Conservation (phyloP, 164 flowering plant species). For the Tetracentron sinense region DNA sequence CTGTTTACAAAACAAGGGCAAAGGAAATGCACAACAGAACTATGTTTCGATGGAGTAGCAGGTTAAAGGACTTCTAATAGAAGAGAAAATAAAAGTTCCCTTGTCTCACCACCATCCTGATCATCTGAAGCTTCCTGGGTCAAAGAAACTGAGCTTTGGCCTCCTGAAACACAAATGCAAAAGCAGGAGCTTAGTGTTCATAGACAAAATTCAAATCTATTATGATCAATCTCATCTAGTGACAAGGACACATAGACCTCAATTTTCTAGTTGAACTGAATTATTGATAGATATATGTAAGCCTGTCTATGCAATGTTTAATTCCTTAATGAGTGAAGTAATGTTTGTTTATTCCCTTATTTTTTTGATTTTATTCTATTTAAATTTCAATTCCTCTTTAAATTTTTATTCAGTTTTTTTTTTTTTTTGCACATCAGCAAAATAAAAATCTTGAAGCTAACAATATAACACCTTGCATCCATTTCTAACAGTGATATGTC, state of each 20-base stretch:
- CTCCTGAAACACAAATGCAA: conserved; percentile 34
- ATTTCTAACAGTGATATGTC: neutral
- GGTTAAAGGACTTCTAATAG: conserved; percentile 4
- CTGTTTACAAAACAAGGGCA: too few relatives aligned
- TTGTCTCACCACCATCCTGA: conserved; percentile 61
- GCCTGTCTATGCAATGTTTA: neutral
- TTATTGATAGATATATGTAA: neutral
- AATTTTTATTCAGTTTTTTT: neutral
- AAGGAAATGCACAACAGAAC: neutral
- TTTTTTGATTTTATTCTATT: neutral
- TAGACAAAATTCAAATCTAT: neutral
- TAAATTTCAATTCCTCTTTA: neutral
- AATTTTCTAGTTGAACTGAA: neutral
- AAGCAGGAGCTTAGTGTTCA: conserved; percentile 2
- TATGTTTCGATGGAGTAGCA: neutral
- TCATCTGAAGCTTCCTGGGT: conserved; percentile 40
- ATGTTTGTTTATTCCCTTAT: neutral
- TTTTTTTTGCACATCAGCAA: neutral
- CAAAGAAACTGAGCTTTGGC: conserved; percentile 36
- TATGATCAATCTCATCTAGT: neutral
- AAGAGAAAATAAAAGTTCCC: neutral
- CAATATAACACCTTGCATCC: neutral
- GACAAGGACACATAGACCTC: neutral
- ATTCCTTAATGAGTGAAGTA: too few relatives aligned
- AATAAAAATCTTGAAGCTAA: neutral